Evolutionary conservation across 2,329 filamentous ascomycete genomes (phyloP), one percentile per base, ranked within the genome.

Genomic region (Alternaria gaisen): DNA sequence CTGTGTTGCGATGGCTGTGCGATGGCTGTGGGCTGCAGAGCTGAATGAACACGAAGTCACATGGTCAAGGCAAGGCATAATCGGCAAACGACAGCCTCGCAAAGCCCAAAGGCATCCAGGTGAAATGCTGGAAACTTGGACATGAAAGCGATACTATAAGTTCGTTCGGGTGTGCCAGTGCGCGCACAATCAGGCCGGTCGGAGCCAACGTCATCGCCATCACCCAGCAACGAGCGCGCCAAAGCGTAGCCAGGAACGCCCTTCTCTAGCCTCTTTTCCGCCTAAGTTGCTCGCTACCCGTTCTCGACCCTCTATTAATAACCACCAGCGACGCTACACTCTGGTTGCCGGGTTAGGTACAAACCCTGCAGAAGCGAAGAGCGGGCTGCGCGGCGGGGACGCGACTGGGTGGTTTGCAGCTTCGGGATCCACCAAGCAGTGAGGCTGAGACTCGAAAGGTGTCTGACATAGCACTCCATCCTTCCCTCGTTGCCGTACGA

Each of bases 391-490:
- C 38, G 46, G 60, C 47, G 56, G 58, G 54, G 47, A 60, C 57
- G 56, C 59, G 58, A 62, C 57, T 50, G 47, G 32, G 50, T 34
- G 40, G 42, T 40, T 40, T 40, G 53, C 57, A 61, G 51, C 24
- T 20, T 30, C 50, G 38, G 50, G 46, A 53, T 63, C 48, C 56
- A 43, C 60, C 56, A 54, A 63, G 60, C 60, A 50, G 46, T 63
- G 60, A 62, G 62, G 62, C 62, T 65, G 65, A 67, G 63, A 67
- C 65, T 56, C 51, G 43, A 41, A 54, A 22, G 28, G 30, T 56
- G 42, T 51, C 57, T 50, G 46, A 51, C 36, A 32, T 43, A 22
- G 14, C 41, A 36, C 44, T 41, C 22, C 44, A 18, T 20, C 46
- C 20, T 50, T 50, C 32, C 32, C 20, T 53, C 43, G 43, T 40